phyloP scores from a whole-genome alignment of 140 eudicot genomes.

The Anethum foeniculum region DNA sequence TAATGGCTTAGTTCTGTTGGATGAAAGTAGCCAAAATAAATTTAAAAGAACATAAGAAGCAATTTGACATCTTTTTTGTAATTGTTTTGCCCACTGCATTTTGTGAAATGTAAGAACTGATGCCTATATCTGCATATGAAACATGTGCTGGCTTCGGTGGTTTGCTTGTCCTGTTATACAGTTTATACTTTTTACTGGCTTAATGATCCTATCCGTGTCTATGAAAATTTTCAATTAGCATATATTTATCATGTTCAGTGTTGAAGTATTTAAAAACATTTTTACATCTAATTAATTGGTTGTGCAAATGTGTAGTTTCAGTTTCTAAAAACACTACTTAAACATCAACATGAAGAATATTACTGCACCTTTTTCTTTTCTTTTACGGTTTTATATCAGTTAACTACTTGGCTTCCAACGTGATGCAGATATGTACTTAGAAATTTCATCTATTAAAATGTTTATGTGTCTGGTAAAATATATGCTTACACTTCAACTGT shows the following conservation, averaged over 20 bases:
- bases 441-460: not conserved
- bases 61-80: not conserved
- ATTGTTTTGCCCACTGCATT: not conserved
- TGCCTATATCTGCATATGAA: not conserved
- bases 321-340: not conserved
- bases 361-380: not conserved
- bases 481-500: constrained; percentile 56
- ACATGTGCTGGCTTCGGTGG: not conserved
- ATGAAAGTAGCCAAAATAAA: too few relatives aligned
- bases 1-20: too few relatives aligned
- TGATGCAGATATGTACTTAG: not conserved
- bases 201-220: not conserved
- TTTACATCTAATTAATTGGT: not conserved
- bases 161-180: not conserved
- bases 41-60: not conserved
- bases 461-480: not conserved
- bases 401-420: not conserved
- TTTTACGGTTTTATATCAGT: not conserved
- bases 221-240: not conserved
- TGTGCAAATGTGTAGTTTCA: not conserved
- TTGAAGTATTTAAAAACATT: not conserved
- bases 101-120: not conserved
- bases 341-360: not conserved
- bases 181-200: not conserved
- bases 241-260: not conserved